Conservation (phyloP, 495 filamentous ascomycete species). For the Aspergillus leporis region DNA sequence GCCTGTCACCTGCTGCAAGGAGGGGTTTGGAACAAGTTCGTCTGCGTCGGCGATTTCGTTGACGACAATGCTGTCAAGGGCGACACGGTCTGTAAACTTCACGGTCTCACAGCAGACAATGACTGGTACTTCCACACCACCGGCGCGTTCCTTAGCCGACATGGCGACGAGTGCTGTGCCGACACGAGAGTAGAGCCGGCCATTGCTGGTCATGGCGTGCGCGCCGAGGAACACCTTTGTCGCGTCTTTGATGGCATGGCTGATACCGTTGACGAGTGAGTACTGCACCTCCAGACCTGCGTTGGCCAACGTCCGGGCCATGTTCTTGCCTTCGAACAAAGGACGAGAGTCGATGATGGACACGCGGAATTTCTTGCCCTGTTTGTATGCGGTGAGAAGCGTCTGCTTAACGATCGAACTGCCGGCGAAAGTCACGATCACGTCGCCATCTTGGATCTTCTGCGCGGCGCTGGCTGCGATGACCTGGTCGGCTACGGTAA, state of each 20-base stretch:
- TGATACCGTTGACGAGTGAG: constrained; percentile 71
- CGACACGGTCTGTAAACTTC: constrained; percentile 91
- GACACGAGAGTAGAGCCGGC: constrained; percentile 79
- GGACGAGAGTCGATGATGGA: constrained; percentile 82
- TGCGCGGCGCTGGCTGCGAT: constrained; percentile 74
- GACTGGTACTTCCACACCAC: constrained; percentile 66
- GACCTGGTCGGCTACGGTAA: constrained; percentile 80
- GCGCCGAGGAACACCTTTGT: constrained; percentile 85
- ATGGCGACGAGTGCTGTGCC: constrained; percentile 90
- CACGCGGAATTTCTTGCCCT: constrained; percentile 75
- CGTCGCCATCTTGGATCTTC: constrained; percentile 75
- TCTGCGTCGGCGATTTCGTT: constrained; percentile 84
- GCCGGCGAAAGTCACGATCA: constrained; percentile 87
- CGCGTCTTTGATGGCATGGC: constrained; percentile 68
- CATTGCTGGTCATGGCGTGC: constrained; percentile 88
- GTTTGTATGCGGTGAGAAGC: constrained; percentile 66
- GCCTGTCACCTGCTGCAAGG: constrained; percentile 39
- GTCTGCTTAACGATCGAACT: constrained; percentile 82
- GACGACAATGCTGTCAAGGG: constrained; percentile 84
- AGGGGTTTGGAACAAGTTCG: constrained; percentile 50
- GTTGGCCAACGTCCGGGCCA: constrained; percentile 66
- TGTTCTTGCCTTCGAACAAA: constrained; percentile 74
- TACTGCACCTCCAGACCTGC: constrained; percentile 78
- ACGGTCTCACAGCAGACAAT: constrained; percentile 91
- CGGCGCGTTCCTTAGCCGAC: constrained; percentile 68